Evolutionary conservation across 2,329 filamentous ascomycete species (phyloP), one percentile per base, ranked within the genome.

Genomic region (Erysiphe neolycopersici): DNA sequence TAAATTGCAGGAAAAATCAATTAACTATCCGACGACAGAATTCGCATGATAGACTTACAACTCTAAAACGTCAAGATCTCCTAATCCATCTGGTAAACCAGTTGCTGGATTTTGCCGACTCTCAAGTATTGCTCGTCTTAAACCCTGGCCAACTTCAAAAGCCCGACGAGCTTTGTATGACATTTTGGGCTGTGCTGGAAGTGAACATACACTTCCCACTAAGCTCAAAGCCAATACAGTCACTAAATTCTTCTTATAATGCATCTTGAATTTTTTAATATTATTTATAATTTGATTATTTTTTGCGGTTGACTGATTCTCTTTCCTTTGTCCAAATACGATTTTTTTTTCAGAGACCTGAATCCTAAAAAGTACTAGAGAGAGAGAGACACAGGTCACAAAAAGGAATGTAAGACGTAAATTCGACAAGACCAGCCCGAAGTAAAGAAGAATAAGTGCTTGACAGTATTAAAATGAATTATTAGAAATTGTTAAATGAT

Each of bases 51-150:
- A 38, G 16, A 56, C 64, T 53, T 56, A 68, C 65, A 68, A 68
- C 59, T 68, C 62, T 39, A 68, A 60, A 48, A 68, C 66, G 53
- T 68, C 65, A 35, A 64, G 53, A 57, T 68, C 65, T 29, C 58
- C 61, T 49, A 68, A 50, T n/a, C 54, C 58, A 48, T 54, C 54
- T n/a, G 56, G 56, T 41, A 57, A 46, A 16, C 54, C 54, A 1
- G 56, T 56, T 8, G 51, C 45, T 6, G 53, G 52, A 42, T 54
- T 51, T 33, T 55, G 52, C 47, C 53, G 48, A 35, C 42, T 44
- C 44, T 46, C 46, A 32, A 40, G 50, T 31, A 50, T 45, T 14
- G 48, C 37, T 33, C 46, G 47, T 18, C 49, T 44, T 42, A 47
- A 46, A 17, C 44, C 18, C 9, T 46, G 43, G 36, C 49, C 46